Conservation (phyloP, 2,329 filamentous ascomycete genomes). For the Arthrobotrys pseudoclavata region DNA sequence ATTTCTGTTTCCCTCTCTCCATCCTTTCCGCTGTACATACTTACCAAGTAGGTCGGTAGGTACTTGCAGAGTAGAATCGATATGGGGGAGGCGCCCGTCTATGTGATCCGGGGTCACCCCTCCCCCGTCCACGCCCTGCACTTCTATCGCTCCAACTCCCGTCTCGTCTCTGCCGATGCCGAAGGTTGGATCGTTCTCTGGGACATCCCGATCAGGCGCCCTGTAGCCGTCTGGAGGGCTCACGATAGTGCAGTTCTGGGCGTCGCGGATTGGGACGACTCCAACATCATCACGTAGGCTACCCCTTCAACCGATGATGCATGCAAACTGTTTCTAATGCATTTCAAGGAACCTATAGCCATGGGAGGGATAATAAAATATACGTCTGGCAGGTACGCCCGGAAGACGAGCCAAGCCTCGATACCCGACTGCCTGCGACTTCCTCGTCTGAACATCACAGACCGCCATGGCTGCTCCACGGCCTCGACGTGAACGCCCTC, state of each 20-base stretch:
- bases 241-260: conserved; percentile 84
- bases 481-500: conserved; percentile 88
- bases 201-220: conserved; percentile 84
- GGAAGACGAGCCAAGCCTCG: conserved; percentile 75
- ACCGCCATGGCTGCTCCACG: conserved; percentile 86
- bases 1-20: conserved; percentile 11
- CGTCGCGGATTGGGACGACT: conserved; percentile 77
- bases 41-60: no score
- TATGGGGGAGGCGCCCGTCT: conserved; percentile 65
- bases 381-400: conserved; percentile 82
- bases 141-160: conserved; percentile 80
- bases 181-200: conserved; percentile 90
- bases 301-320: conserved; percentile 3
- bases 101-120: conserved; percentile 87
- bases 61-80: no score
- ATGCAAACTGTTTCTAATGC: conserved; percentile 40
- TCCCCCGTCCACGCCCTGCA: conserved; percentile 81
- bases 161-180: conserved; percentile 87
- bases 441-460: conserved; percentile 68
- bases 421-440: conserved; percentile 76
- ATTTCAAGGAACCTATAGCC: conserved; percentile 70
- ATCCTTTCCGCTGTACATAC: background rate
- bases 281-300: conserved; percentile 83
- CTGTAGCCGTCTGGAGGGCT: conserved; percentile 86
- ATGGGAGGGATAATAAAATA: conserved; percentile 89